A percentile compares a stretch with the other conserved stretches of the same genome.
These are phyloP conservation scores for Paracoccidioides lutzii DNA, from an alignment of 2,329 filamentous ascomycete species.

Conservation along the genomic window DNA sequence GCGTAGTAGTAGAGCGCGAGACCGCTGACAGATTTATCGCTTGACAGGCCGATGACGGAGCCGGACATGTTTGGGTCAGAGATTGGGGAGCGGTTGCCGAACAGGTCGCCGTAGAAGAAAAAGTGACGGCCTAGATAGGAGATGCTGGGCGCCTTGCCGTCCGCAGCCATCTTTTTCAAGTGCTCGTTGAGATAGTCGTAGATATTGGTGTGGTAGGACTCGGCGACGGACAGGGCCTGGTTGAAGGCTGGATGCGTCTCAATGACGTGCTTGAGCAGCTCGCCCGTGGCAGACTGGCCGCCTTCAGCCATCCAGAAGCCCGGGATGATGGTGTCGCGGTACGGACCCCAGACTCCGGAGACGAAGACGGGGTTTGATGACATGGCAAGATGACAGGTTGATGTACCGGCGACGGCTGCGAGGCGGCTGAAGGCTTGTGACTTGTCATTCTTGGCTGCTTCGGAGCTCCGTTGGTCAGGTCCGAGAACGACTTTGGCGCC, in stretches of 20 bases:
- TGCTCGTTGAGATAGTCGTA: conserved; percentile 92
- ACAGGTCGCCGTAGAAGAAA: conserved; percentile 97
- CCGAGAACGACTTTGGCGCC: conserved; percentile 79
- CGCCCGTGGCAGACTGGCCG: conserved; percentile 90
- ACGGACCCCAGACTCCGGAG: conserved; percentile 91
- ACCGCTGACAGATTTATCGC: conserved; percentile 74
- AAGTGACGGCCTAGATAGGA: conserved; percentile 82
- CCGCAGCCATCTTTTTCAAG: conserved; percentile 61
- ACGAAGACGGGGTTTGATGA: conserved; percentile 88
- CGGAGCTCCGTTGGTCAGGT: conserved; percentile 52
- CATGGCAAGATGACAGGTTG: conserved; percentile 95
- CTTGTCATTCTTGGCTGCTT: conserved; percentile 66
- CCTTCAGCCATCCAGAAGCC: conserved; percentile 96
- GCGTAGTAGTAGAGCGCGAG: conserved; percentile 88
- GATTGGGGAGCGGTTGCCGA: conserved; percentile 89
- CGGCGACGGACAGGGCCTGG: conserved; percentile 63
- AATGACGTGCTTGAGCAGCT: conserved; percentile 84
- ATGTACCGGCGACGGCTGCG: conserved; percentile 89
- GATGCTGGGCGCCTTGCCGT: conserved; percentile 57
- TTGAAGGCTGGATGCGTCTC: conserved; percentile 89
- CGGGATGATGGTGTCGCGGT: conserved; percentile 83
- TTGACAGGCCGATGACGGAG: conserved; percentile 71
- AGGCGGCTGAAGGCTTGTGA: conserved; percentile 84
- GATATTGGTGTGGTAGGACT: conserved; percentile 73
- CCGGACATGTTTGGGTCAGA: conserved; percentile 91